A percentile compares a stretch with the other conserved stretches of the same genome.
Conservation (phyloP, 192 early-diverging fungal genomes). For the Rhizoclosmatium sp. region DNA sequence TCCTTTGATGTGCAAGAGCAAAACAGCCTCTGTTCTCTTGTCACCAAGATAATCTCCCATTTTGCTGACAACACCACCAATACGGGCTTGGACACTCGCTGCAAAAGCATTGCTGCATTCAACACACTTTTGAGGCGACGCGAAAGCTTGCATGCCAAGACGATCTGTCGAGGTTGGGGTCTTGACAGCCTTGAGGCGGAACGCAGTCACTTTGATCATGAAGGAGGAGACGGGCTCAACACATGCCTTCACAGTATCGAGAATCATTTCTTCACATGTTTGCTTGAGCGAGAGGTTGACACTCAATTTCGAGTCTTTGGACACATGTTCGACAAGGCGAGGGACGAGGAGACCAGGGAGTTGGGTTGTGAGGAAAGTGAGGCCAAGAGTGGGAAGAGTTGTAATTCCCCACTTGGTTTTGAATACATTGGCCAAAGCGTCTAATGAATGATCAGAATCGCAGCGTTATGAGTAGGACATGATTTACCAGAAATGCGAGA, state of each 20-base stretch:
- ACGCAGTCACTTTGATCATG: constrained; percentile 72
- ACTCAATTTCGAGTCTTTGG: constrained; percentile 32
- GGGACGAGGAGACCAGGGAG: constrained; percentile 52
- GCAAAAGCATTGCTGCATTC: constrained; percentile 59
- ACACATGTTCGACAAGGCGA: constrained; percentile 54
- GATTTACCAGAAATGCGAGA: constrained; percentile 59
- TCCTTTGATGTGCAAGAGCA: constrained; percentile 77
- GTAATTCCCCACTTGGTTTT: constrained; percentile 40
- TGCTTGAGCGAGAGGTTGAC: constrained; percentile 74
- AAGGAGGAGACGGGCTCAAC: constrained; percentile 72
- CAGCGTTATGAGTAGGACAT: neutral
- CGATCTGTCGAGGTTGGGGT: neutral
- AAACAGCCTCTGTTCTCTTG: constrained; percentile 74
- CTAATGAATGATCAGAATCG: constrained; percentile 4
- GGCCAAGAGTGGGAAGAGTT: constrained; percentile 36
- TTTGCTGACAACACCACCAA: constrained; percentile 63
- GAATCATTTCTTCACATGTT: constrained; percentile 80
- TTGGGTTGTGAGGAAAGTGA: constrained; percentile 40
- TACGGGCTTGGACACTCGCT: constrained; percentile 54
- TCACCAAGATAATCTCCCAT: constrained; percentile 79
- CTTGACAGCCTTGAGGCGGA: constrained; percentile 52
- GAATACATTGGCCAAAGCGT: constrained; percentile 42
- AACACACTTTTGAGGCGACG: constrained; percentile 36
- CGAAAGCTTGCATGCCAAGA: constrained; percentile 35
- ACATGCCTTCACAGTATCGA: constrained; percentile 67